A percentile compares a stretch with the other conserved stretches of the same genome.
These are phyloP conservation scores for Streptanthus diversifolius DNA, from an alignment of 345 rosid species.

Conservation along the genomic window DNA sequence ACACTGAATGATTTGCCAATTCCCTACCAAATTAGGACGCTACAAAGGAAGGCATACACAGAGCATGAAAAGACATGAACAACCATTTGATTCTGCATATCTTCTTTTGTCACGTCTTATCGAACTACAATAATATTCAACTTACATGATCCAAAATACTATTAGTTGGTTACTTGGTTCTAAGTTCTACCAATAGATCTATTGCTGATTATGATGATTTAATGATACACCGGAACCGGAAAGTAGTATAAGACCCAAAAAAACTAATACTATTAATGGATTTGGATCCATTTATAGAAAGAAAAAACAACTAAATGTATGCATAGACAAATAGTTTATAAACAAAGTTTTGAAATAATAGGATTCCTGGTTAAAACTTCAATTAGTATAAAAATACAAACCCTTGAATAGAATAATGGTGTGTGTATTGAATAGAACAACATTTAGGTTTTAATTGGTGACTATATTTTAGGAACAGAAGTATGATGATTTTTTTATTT, in stretches of 20 bases:
- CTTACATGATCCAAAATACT: neutral
- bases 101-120: constrained; percentile 36
- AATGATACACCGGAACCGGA: neutral
- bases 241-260: neutral
- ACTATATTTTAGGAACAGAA: too few species aligned
- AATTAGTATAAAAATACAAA: neutral
- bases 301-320: neutral
- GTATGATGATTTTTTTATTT: too few species aligned
- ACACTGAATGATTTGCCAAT: constrained; percentile 39
- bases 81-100: constrained; percentile 27
- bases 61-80: constrained; percentile 28
- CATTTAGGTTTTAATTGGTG: too few species aligned
- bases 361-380: neutral
- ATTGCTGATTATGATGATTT: neutral
- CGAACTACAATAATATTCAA: neutral
- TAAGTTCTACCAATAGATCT: neutral
- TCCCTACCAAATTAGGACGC: constrained; percentile 38
- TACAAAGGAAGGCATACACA: constrained; percentile 28
- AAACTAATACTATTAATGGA: neutral
- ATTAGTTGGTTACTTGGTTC: too few species aligned
- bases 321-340: neutral
- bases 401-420: neutral
- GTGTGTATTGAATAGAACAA: neutral
- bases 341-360: neutral
- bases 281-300: neutral